A percentile compares a stretch with the other conserved stretches of the same genome.
phyloP scores from a whole-genome alignment of 441 rosid genomes.

The Brassica balearica region DNA sequence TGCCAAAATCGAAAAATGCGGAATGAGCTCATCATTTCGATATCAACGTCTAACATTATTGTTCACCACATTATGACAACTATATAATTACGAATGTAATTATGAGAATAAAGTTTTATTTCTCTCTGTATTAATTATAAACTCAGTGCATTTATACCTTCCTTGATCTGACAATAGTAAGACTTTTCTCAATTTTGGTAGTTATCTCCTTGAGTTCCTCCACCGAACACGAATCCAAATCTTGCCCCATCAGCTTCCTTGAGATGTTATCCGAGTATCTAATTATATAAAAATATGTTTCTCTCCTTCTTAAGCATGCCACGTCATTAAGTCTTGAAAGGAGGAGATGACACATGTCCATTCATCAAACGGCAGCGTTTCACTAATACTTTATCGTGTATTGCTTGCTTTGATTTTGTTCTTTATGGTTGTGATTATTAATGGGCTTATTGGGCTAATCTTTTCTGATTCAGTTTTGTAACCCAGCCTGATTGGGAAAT shows the following conservation, averaged over 20 bases:
- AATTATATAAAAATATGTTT: no score
- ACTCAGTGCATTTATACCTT: conserved; percentile 50
- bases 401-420: no score
- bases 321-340: no score
- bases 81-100: background rate
- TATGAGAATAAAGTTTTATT: background rate
- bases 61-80: background rate
- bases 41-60: background rate
- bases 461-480: no score
- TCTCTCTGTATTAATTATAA: background rate
- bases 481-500: no score
- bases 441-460: no score
- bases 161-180: conserved; percentile 57
- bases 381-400: no score
- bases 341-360: no score
- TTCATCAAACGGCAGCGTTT: no score
- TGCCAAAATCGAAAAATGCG: conserved; percentile 34
- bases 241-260: conserved; percentile 65
- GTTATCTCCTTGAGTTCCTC: conserved; percentile 56
- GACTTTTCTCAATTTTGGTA: conserved; percentile 54
- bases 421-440: no score
- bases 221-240: conserved; percentile 44
- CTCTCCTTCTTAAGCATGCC: no score
- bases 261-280: conserved; percentile 10
- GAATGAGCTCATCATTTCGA: background rate